Conservation (phyloP, 176 grass and related monocot species). For the Carex cristatella region DNA sequence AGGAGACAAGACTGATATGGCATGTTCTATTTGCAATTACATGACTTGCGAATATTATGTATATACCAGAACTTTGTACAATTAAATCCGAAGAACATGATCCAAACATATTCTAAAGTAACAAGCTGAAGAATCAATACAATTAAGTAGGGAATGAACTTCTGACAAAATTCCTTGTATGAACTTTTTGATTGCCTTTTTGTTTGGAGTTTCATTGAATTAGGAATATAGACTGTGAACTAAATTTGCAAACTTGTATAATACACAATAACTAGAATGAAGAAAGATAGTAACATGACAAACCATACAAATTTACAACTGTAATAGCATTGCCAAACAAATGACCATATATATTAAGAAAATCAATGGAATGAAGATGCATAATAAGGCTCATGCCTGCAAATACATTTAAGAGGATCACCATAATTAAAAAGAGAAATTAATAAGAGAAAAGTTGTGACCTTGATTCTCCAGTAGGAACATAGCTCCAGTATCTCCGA, state of each 20-base stretch:
- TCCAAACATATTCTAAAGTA: not conserved
- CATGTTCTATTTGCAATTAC: not conserved
- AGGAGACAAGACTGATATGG: not conserved
- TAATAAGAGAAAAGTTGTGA: constrained; percentile 10
- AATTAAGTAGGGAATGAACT: not conserved
- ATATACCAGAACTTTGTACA: too few relatives aligned
- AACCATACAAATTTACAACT: not conserved
- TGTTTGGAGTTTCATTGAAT: not conserved
- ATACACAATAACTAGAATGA: too few relatives aligned
- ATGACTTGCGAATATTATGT: too few relatives aligned
- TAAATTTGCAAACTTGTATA: not conserved
- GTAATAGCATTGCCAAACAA: not conserved
- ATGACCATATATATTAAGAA: not conserved
- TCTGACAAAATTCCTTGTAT: not conserved
- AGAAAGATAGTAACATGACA: not conserved
- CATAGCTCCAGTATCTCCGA: constrained; percentile 75
- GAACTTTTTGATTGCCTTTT: not conserved
- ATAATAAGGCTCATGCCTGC: not conserved
- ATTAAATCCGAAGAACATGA: not conserved
- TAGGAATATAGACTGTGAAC: not conserved
- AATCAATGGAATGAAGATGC: not conserved
- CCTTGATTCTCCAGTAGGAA: constrained; percentile 83
- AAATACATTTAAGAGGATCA: not conserved
- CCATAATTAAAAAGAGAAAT: not conserved
- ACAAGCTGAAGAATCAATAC: not conserved